phyloP scores from a whole-genome alignment of 805 yeast genomes.

The Candida orba region DNA sequence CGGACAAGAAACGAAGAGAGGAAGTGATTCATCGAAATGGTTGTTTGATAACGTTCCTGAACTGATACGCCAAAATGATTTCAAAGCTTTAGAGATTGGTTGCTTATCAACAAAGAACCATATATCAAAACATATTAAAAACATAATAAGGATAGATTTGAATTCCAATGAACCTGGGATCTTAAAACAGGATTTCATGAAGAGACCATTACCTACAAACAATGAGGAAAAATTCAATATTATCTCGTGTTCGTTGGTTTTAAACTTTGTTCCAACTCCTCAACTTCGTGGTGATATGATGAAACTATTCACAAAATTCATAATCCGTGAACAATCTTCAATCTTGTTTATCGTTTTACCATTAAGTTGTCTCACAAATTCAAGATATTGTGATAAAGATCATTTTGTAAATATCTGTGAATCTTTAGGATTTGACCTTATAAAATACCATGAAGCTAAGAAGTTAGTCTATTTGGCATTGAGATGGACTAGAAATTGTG shows the following conservation, averaged over 20 bases:
- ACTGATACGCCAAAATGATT: constrained; percentile 6
- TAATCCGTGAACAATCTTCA: constrained; percentile 27
- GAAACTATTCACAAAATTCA: constrained; percentile 46
- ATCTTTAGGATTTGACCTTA: constrained; percentile 49
- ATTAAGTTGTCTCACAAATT: constrained; percentile 75
- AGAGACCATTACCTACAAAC: constrained; percentile 49
- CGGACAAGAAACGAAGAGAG: constrained; percentile 73
- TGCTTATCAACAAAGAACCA: constrained; percentile 61
- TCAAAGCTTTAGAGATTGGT: constrained; percentile 74
- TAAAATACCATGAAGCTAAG: constrained; percentile 48
- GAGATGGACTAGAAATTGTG: constrained; percentile 35
- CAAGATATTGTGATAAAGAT: constrained; percentile 60
- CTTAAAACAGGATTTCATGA: constrained; percentile 77
- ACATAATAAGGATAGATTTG: constrained; percentile 59
- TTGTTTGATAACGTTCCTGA: constrained; percentile 65
- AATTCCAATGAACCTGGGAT: constrained; percentile 74
- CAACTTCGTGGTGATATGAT: constrained; percentile 73
- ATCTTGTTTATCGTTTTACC: constrained; percentile 78
- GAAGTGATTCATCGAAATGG: constrained; percentile 87
- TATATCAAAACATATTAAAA: constrained; percentile 36
- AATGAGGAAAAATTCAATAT: constrained; percentile 48
- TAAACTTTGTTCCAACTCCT: constrained; percentile 81
- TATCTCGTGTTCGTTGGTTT: constrained; percentile 77
- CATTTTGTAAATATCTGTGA: constrained; percentile 40
- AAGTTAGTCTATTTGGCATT: constrained; percentile 73